Evolutionary conservation across 148 eudicot species (phyloP).

Genomic region (Camellia granthamiana): DNA sequence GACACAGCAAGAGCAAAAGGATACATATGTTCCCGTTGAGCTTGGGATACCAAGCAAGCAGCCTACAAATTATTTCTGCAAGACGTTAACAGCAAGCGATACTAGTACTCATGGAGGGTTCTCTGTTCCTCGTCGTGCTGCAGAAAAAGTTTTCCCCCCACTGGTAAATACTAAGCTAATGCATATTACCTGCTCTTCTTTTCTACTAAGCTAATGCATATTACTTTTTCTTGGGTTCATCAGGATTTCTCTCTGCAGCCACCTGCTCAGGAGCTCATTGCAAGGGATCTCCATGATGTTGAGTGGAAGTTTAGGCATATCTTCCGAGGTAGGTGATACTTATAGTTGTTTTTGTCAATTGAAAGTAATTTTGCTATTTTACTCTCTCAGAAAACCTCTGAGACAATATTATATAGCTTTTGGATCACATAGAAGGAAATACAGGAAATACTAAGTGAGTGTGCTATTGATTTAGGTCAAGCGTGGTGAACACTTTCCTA

Average conservation of each 20-base stretch:
- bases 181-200: neutral
- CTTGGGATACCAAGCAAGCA: conserved; percentile 83
- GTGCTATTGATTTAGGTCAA: no score
- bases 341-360: neutral
- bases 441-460: neutral
- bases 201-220: conserved; percentile 2
- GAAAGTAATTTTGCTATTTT: neutral
- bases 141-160: conserved; percentile 96
- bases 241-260: conserved; percentile 93
- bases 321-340: conserved; percentile 60
- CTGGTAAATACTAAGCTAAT: conserved; percentile 39
- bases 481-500: no score
- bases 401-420: neutral
- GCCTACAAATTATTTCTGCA: conserved; percentile 89
- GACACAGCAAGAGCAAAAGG: conserved; percentile 89
- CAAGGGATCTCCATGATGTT: conserved; percentile 89
- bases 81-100: conserved; percentile 91
- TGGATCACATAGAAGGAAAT: neutral
- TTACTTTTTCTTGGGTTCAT: conserved; percentile 11
- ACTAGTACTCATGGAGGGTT: conserved; percentile 97
- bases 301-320: conserved; percentile 97
- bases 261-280: conserved; percentile 83
- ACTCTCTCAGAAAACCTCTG: neutral
- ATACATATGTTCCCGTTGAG: conserved; percentile 82
- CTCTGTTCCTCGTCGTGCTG: conserved; percentile 96